These are phyloP conservation scores for Euclidium syriacum DNA, from an alignment of 345 rosid genomes.

Conservation along the genomic window DNA sequence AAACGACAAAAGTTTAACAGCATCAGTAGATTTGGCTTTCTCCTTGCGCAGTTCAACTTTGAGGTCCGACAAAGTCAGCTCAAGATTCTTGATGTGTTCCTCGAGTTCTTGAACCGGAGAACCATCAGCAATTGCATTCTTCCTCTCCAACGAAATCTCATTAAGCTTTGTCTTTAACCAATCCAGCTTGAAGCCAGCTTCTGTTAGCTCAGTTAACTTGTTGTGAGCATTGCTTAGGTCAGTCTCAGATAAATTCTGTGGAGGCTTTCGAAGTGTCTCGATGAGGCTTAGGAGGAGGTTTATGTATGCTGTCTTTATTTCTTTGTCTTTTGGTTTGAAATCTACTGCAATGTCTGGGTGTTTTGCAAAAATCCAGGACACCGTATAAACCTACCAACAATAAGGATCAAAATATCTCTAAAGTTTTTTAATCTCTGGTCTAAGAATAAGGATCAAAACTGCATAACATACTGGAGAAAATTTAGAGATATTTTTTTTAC, in stretches of 20 bases:
- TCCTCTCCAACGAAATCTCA: neutral
- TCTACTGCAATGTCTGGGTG: neutral
- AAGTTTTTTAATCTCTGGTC: no score
- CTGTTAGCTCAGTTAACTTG: neutral
- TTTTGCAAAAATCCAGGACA: neutral
- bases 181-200: neutral
- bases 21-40: neutral
- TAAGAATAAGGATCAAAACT: no score
- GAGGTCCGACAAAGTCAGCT: neutral
- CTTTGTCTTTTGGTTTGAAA: neutral
- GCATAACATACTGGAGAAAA: no score
- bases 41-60: neutral
- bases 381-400: neutral
- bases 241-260: neutral
- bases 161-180: constrained; percentile 4
- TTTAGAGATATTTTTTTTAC: no score
- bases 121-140: neutral
- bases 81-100: neutral
- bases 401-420: neutral
- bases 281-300: neutral
- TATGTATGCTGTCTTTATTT: neutral
- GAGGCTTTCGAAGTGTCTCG: neutral
- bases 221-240: neutral
- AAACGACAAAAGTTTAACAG: no score
- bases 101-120: neutral